Evolutionary conservation across 2,329 filamentous ascomycete genomes (phyloP).

Genomic region (Arthrobotrys iridis): DNA sequence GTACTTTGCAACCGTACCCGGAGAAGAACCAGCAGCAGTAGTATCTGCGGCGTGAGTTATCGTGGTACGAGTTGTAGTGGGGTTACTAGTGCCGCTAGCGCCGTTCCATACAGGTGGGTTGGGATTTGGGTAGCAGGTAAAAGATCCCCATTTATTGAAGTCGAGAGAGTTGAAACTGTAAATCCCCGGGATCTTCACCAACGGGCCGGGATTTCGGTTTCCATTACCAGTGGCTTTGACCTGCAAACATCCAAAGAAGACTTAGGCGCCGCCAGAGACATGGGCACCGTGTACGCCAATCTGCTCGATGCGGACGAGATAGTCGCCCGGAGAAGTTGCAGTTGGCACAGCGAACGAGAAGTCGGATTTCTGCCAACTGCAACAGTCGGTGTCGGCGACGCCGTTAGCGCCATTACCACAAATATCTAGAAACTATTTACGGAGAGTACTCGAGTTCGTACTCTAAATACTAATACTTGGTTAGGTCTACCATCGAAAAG

Average conservation of each 20-base stretch:
- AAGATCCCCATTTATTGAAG: background rate
- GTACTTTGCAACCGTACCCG: background rate
- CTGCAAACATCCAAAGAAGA: slow-evolving; percentile 56
- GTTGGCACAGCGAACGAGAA: background rate
- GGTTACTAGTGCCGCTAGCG: background rate
- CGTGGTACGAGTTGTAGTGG: background rate
- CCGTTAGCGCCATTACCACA: background rate
- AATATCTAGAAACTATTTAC: no score
- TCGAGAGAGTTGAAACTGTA: slow-evolving; percentile 55
- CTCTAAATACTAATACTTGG: no score
- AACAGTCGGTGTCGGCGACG: slow-evolving; percentile 1
- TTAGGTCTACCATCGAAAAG: no score
- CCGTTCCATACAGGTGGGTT: background rate
- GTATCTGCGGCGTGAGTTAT: background rate
- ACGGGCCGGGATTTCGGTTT: slow-evolving; percentile 53
- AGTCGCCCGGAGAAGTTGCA: background rate
- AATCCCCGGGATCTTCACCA: slow-evolving; percentile 56
- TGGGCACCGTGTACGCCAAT: background rate
- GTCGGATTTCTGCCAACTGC: background rate
- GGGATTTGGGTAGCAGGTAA: background rate
- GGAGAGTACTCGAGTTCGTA: no score
- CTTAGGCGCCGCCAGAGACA: slow-evolving; percentile 36
- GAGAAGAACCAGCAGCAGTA: background rate
- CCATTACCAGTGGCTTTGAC: slow-evolving; percentile 56
- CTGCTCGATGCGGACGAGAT: background rate